These are phyloP conservation scores for Coemansia sp. DNA, from an alignment of 192 early-diverging fungal genomes.

Conservation along the genomic window DNA sequence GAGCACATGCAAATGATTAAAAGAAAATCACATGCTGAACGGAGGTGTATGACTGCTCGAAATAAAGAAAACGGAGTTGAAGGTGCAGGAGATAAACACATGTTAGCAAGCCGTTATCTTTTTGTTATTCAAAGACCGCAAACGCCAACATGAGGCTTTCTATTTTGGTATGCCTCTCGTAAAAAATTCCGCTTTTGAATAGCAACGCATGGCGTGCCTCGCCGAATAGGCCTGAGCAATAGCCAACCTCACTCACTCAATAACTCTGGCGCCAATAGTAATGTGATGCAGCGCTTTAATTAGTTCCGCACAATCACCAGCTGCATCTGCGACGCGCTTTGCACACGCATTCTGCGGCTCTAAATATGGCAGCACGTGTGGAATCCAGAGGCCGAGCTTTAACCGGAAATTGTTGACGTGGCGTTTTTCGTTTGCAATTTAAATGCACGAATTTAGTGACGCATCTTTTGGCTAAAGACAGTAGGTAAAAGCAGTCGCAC, in stretches of 20 bases:
- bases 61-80: too few relatives aligned
- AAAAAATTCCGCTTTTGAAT: not conserved
- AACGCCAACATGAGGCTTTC: too few relatives aligned
- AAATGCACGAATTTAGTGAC: not conserved
- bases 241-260: not conserved
- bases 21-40: too few relatives aligned
- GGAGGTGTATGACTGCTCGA: too few relatives aligned
- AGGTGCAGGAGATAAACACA: too few relatives aligned
- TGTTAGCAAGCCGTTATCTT: too few relatives aligned
- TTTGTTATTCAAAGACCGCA: too few relatives aligned
- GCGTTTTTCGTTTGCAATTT: conserved; percentile 10
- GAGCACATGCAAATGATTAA: too few relatives aligned
- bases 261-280: not conserved
- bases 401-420: conserved; percentile 18
- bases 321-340: not conserved
- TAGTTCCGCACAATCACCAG: not conserved
- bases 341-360: not conserved
- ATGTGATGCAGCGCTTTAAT: not conserved
- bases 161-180: too few relatives aligned
- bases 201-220: not conserved
- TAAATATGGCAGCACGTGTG: not conserved
- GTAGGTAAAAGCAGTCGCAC: not conserved
- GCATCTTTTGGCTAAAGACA: not conserved
- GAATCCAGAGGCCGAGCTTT: not conserved
- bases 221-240: not conserved